These are phyloP conservation scores for Calonectria hongkongensis DNA, from an alignment of 2,329 filamentous ascomycete genomes.

Conservation along the genomic window DNA sequence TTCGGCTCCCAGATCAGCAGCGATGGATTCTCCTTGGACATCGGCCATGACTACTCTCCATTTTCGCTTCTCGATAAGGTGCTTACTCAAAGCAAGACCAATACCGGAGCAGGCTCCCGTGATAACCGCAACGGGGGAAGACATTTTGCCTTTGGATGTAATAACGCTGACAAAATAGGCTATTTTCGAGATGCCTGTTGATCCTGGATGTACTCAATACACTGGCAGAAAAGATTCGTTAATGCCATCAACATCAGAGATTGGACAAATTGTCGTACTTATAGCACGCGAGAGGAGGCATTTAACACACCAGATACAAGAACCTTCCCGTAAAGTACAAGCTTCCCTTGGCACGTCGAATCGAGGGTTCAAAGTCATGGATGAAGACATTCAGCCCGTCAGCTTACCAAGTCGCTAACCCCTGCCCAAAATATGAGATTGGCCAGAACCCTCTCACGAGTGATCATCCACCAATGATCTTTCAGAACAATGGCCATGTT, in stretches of 20 bases:
- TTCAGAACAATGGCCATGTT: too few species aligned
- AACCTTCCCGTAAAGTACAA: not conserved
- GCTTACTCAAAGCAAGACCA: constrained; percentile 1
- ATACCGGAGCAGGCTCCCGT: constrained; percentile 9
- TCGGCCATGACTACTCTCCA: constrained; percentile 9
- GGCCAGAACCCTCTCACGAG: not conserved
- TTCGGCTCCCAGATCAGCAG: constrained; percentile 1
- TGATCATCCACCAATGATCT: not conserved
- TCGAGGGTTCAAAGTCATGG: not conserved
- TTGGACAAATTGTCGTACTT: not conserved
- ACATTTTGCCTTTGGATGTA: not conserved
- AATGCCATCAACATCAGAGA: too few species aligned
- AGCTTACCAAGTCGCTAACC: not conserved
- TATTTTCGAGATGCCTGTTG: not conserved
- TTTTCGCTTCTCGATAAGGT: constrained; percentile 10
- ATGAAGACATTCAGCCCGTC: not conserved
- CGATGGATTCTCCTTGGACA: not conserved
- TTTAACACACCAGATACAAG: not conserved
- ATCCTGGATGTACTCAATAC: not conserved
- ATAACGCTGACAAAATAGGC: too few species aligned
- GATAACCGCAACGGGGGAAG: not conserved
- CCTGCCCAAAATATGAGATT: not conserved
- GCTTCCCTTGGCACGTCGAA: not conserved
- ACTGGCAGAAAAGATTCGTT: not conserved
- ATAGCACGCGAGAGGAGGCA: not conserved